Evolutionary conservation across 352 stramenopile genomes (phyloP), one percentile per base, ranked within the genome.

Genomic region (Peronospora belbahrii): DNA sequence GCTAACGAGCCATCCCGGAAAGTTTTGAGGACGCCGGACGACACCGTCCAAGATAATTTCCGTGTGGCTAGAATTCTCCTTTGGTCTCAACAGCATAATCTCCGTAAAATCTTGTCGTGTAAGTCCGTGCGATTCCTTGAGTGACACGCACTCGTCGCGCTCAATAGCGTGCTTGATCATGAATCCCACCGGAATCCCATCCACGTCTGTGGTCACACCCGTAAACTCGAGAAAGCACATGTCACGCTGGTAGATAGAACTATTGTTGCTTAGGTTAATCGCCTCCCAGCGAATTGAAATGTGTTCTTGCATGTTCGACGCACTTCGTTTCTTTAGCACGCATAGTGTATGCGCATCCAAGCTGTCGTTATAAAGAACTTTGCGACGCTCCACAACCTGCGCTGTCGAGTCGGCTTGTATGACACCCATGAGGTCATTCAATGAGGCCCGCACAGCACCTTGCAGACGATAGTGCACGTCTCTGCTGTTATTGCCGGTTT

Each of bases 191-290:
- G 62, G 67, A 32, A 68, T 54, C 17, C 59, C 67, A 24, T 84
- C 68, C 4, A 58, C 49, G 42, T 90, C 79, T 1, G 70, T 46
- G 3, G 74, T 74, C 35, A 82, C 62, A 10, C 78, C 79, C 6
- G 76, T 81, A 55, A 74, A 85, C 56, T 90, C 79, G 33, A 90
- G 58, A 30, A 74, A 62, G 56, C 74, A 85, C 67, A 78, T 78
- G 52, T 90, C 79, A 28, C 74, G 67, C 25, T 70, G 55, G 49
- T 76, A 59, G 31, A 69, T 56, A 18, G 71, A 67, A 24, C 59
- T 74, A 43, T 64, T 55, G 25, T 56, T 74, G 43, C 62, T 65
- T 38, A 87, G 44, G 39, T 79, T 72, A 40, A 80, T 67, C 23
- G 76, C 79, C 40, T 85, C 64, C 79, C 79, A 90, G 2, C 77